Base-by-base conservation (phyloP, 1,284 basidiomycete species). In the Cutaneotrichosporon dermatis region DNA sequence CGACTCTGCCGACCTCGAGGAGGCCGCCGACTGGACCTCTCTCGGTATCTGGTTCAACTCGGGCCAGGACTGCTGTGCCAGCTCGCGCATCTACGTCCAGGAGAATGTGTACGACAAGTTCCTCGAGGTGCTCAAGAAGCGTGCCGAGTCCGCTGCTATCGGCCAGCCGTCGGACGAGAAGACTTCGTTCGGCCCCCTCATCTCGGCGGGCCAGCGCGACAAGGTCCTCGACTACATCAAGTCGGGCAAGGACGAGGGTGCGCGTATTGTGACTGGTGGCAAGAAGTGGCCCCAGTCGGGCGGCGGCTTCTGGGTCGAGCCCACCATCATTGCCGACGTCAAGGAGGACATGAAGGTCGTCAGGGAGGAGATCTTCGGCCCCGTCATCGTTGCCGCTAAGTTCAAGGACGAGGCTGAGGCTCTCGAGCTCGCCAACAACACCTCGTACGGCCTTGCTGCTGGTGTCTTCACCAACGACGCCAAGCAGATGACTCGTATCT, bases 181-280 rank as follows among this genome's bases (percentile, higher is more conserved):
- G 50, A 85, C 83, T 9, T 84, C 84, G 55, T 89, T 86, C 42
- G 92, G 92, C 1, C 92, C 92, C 34, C 81, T 94, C 71, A 86
- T 92, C 44, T 92, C 89, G 34, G 88, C 88, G 72, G 79, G 78
- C 16, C 94, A 98, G 77, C 90, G 88, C 69, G 90, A 96, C 76
- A 88, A 89, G 66, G 86, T 98, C 54, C 88, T 92, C 84, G 79
- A 80, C 16, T 97, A 93, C 76, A 94, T 99, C 68, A 88, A 94
- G 67, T 82, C 83, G 1, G 95, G 92, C 43, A 90, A 89, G 78
- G 72, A 84, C 64, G 86, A 89, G 72, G 94, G 94, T 15, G 94
- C 93, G n/a, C 88, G 84, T 65, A 79, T 88, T 33, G 79, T 85
- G 40, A 80, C 90, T 4, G 94, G 95, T 33, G 95, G 93, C 34